phyloP scores from a whole-genome alignment of 2,329 filamentous ascomycete genomes.

The Penicillium sp. region DNA sequence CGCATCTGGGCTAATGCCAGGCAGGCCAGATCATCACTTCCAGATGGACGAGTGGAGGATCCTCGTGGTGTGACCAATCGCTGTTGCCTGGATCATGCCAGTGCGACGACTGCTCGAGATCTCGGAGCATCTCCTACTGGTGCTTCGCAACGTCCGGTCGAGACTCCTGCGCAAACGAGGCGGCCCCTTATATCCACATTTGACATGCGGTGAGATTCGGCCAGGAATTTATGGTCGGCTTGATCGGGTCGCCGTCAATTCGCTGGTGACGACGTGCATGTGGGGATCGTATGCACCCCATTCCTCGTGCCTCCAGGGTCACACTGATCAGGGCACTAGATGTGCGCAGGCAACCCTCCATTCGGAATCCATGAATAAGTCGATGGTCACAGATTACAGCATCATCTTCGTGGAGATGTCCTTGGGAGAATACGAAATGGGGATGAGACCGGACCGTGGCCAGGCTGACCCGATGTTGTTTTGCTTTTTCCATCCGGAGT shows the following conservation, averaged over 20 bases:
- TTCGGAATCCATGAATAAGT: no score
- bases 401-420: no score
- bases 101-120: slow-evolving; percentile 1
- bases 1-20: background rate
- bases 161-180: background rate
- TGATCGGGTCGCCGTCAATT: slow-evolving; percentile 11
- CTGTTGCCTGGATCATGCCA: no score
- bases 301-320: background rate
- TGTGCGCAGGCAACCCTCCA: slow-evolving; percentile 1
- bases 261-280: background rate
- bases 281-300: background rate
- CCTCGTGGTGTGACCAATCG: background rate
- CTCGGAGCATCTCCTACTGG: background rate
- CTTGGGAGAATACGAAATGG: no score
- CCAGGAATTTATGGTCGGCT: slow-evolving; percentile 7
- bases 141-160: no score
- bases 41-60: background rate
- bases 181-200: slow-evolving; percentile 6
- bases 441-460: no score
- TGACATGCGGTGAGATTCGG: slow-evolving; percentile 14
- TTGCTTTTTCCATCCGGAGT: no score
- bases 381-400: no score
- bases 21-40: background rate
- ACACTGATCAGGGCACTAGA: slow-evolving; percentile 4
- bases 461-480: no score